Base-by-base conservation (phyloP, 2,329 filamentous ascomycete species). In the Calonectria honghensis region DNA sequence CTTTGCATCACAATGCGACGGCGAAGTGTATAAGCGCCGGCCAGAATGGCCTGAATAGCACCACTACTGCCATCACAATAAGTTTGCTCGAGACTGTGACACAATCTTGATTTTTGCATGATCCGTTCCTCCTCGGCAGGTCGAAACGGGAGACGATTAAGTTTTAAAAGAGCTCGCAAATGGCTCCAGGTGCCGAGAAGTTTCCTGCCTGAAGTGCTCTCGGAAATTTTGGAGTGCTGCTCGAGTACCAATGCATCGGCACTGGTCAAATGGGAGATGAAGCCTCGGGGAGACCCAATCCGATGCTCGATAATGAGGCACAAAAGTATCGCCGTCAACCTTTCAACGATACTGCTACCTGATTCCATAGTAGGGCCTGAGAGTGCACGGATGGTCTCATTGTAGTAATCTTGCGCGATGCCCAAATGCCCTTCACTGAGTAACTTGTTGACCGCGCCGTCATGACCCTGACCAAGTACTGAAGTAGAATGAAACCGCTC, bases 141-240 rank as follows among this genome's bases (percentile, higher is more conserved):
- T 13, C 59, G 37, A n/a, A 64, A 64, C 13, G 59, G 59, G 10
- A 64, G 59, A 13, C 59, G 59, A 20, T 64, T 64, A 11, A 64
- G 39, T 13, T 64, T 64, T 11, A 64, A 16, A 14, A 64, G 59
- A 27, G 59, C 24, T n/a, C 39, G 39, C 14, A 41, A 31, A 29
- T 32, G 59, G n/a, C 59, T 64, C 59, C 59, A 64, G 6, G 27
- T 31, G 2, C 59, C 37, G 3, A 64, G 59, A 48, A 64, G 14
- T 11, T 64, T 64, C 16, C 37, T 64, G 7, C 59, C 39, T 2
- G 59, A 64, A 5, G 59, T 48, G 11, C 6, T 48, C 24, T 64
- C 37, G 2, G 59, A 45, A 13, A 64, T 64, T 29, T 64, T 32
- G 18, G n/a, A 18, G 37, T 64, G 59, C 27, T 64, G 59, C 4